Evolutionary conservation across 2,329 filamentous ascomycete species (phyloP), one percentile per base, ranked within the genome.

Genomic region (Phyllosticta citriasiana): DNA sequence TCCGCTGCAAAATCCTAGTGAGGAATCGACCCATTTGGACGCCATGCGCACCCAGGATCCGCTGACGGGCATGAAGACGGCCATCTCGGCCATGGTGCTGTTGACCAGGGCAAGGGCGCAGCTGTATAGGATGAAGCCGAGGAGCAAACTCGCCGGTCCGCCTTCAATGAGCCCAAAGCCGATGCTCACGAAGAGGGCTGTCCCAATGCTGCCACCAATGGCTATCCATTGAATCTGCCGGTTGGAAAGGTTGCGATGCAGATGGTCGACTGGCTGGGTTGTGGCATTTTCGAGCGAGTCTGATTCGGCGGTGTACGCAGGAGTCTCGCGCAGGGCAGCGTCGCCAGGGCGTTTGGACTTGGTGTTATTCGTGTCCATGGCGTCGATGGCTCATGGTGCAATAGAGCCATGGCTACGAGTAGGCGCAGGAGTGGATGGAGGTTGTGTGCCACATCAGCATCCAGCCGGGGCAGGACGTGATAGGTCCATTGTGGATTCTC

Each of bases 11-110:
- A 87, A 86, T 35, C 84, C 84, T 22, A 84, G 75, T 9, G 84
- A 78, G n/a, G 87, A 84, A 69, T 88, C 85, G 9, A 84, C 82
- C 82, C 84, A 88, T 65, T 84, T 77, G 27, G 84, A 84, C 4
- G 84, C 84, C 67, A 87, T 78, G 63, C 85, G 83, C 65, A 88
- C 81, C 68, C 86, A 87, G 2, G 82, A 82, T 64, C 84, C 84
- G 52, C 78, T 80, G 55, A 88, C 79, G 25, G 85, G 85, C 78
- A 85, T 84, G 64, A 81, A 81, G 47, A 79, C 78, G 30, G 77
- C 80, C 84, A 88, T 87, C 70, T 88, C 85, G 8, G 85, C 84
- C 63, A 67, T 30, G 10, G 62, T 64, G 68, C 86, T 87, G 77
- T 86, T 87, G 68, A 87, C 81, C 68, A 66, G 75, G 70, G 47